These are phyloP conservation scores for Herpetomonas samuelpessoai DNA, from an alignment of 208 protist genomes.

Conservation along the genomic window DNA sequence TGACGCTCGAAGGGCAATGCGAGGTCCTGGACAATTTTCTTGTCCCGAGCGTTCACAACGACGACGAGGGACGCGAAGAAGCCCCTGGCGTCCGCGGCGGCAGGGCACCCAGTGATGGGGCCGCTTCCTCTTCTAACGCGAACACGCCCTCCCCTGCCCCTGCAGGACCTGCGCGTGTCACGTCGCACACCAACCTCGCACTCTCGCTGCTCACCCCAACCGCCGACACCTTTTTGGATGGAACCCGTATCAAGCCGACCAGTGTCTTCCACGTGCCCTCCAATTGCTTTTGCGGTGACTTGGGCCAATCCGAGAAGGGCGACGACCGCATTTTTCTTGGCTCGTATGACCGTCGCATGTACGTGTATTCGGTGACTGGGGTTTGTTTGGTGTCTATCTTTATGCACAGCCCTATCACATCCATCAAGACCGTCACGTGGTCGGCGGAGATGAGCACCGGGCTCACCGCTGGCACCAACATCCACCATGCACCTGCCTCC, in stretches of 20 bases:
- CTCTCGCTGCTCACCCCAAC: slow-evolving; percentile 1
- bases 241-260: slow-evolving; percentile 6
- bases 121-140: not conserved
- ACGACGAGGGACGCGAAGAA: too few relatives aligned
- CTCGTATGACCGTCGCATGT: slow-evolving; percentile 74
- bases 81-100: too few relatives aligned
- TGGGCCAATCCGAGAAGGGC: slow-evolving; percentile 28
- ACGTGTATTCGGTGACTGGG: slow-evolving; percentile 69
- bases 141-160: not conserved
- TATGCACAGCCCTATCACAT: slow-evolving; percentile 70
- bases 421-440: slow-evolving; percentile 30
- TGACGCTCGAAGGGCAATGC: slow-evolving; percentile 88
- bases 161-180: not conserved
- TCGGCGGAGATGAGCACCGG: not conserved
- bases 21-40: slow-evolving; percentile 78
- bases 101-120: not conserved
- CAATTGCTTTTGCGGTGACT: slow-evolving; percentile 78
- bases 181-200: slow-evolving; percentile 13
- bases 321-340: slow-evolving; percentile 62
- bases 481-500: too few relatives aligned
- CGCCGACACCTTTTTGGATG: not conserved
- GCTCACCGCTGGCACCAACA: not conserved
- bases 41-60: not conserved
- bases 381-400: slow-evolving; percentile 69
- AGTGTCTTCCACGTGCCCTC: slow-evolving; percentile 70